Evolutionary conservation across 768 basidiomycete genomes (phyloP).

Genomic region (Termitomyces sp.): DNA sequence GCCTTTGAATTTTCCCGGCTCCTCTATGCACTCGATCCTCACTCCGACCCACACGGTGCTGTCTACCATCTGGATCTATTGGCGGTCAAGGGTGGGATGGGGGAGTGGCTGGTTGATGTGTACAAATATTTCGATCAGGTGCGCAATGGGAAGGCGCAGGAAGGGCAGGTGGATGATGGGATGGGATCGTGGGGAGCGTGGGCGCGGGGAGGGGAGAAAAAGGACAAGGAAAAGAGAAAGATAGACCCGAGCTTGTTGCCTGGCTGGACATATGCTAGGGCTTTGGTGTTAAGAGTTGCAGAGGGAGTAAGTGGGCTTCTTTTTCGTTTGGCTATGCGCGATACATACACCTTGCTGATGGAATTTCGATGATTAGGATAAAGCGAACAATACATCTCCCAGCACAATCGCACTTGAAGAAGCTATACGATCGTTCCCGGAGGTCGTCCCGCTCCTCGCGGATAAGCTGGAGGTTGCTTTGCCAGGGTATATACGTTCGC

Average conservation of each 20-base stretch:
- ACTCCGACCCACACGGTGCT: conserved; percentile 84
- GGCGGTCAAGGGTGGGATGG: conserved; percentile 75
- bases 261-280: conserved; percentile 70
- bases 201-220: neutral
- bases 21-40: conserved; percentile 79
- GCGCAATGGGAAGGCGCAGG: neutral
- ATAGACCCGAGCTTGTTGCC: conserved; percentile 62
- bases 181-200: conserved; percentile 10
- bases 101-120: conserved; percentile 73
- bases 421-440: conserved; percentile 76
- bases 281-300: conserved; percentile 54
- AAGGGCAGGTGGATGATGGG: neutral
- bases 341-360: no score
- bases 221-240: conserved; percentile 13
- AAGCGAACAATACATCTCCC: conserved; percentile 22
- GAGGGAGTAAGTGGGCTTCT: conserved; percentile 31
- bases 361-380: conserved; percentile 26
- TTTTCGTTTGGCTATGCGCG: no score
- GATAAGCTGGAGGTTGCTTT: conserved; percentile 78
- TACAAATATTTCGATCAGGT: conserved; percentile 38
- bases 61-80: conserved; percentile 81
- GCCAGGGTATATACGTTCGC: conserved; percentile 48
- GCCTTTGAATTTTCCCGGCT: conserved; percentile 91
- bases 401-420: conserved; percentile 67
- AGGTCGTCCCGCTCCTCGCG: conserved; percentile 74